Evolutionary conservation across 129 eudicot genomes (phyloP).

Genomic region (Apium graveolens): DNA sequence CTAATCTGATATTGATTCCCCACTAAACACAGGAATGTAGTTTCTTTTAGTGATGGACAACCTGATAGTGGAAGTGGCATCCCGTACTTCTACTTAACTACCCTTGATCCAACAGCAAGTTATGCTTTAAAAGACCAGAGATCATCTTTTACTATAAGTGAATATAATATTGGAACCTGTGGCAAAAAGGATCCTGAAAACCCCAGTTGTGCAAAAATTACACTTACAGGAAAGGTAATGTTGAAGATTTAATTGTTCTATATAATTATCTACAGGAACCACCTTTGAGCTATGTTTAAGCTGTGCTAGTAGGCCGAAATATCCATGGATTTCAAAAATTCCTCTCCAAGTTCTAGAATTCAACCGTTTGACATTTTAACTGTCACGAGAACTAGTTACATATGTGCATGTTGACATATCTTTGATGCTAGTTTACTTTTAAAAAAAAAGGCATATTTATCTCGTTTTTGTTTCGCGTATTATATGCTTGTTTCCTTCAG

Average conservation of each 20-base stretch:
- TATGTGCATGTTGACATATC: not conserved
- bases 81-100: conserved; percentile 82
- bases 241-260: not conserved
- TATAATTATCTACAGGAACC: not conserved
- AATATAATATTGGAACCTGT: conserved; percentile 69
- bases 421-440: not conserved
- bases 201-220: conserved; percentile 84
- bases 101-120: conserved; percentile 83
- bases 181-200: conserved; percentile 83
- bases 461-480: not conserved
- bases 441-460: not conserved
- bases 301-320: not conserved
- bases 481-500: not conserved
- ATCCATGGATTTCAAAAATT: not conserved
- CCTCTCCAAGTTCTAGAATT: not conserved
- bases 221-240: conserved; percentile 86
- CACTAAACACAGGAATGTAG: conserved; percentile 76
- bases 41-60: conserved; percentile 88
- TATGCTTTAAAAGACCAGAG: conserved; percentile 82
- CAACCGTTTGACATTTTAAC: not conserved
- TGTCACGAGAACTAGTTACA: not conserved
- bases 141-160: conserved; percentile 77
- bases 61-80: conserved; percentile 71
- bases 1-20: not conserved
- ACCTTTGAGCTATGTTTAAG: not conserved